These are phyloP conservation scores for Dorcoceras hygrometricum DNA, from an alignment of 257 asterid species.

Conservation along the genomic window DNA sequence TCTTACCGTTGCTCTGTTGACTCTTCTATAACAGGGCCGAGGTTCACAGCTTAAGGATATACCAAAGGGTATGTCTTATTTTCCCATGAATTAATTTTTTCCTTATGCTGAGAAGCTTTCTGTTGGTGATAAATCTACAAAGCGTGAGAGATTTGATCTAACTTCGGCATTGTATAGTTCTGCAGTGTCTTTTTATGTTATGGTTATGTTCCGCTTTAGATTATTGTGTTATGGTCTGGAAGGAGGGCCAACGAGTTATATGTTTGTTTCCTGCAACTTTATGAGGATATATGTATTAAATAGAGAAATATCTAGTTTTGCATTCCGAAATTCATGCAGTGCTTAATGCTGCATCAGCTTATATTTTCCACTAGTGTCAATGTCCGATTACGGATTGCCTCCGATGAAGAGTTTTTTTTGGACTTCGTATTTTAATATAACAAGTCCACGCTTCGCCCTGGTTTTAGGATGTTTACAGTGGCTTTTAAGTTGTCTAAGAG, in stretches of 20 bases:
- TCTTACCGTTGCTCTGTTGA: slow-evolving; percentile 18
- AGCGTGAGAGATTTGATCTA: too few relatives aligned
- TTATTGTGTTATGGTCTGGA: neutral
- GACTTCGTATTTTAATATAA: neutral
- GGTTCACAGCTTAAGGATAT: slow-evolving; percentile 81
- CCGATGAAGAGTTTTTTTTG: neutral
- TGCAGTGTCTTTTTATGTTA: neutral
- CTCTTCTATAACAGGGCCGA: slow-evolving; percentile 53
- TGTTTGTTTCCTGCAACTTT: neutral
- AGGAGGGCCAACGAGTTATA: neutral
- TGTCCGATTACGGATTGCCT: too few relatives aligned
- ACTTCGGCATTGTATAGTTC: neutral
- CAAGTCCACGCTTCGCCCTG: neutral
- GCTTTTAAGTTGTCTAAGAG: slow-evolving; percentile 89
- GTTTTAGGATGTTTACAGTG: slow-evolving; percentile 44
- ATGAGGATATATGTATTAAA: neutral
- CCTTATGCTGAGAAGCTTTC: neutral
- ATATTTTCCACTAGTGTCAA: too few relatives aligned
- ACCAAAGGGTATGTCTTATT: slow-evolving; percentile 47
- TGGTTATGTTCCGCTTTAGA: neutral
- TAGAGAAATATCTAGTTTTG: neutral
- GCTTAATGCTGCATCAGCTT: neutral
- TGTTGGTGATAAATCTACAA: neutral
- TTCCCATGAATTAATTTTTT: slow-evolving; percentile 11
- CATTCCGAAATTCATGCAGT: neutral